Percentiles rank a stretch among this genome's conserved stretches.
Conservation (phyloP, 2,329 filamentous ascomycete genomes). For the Phaeosphaeriaceae sp. region DNA sequence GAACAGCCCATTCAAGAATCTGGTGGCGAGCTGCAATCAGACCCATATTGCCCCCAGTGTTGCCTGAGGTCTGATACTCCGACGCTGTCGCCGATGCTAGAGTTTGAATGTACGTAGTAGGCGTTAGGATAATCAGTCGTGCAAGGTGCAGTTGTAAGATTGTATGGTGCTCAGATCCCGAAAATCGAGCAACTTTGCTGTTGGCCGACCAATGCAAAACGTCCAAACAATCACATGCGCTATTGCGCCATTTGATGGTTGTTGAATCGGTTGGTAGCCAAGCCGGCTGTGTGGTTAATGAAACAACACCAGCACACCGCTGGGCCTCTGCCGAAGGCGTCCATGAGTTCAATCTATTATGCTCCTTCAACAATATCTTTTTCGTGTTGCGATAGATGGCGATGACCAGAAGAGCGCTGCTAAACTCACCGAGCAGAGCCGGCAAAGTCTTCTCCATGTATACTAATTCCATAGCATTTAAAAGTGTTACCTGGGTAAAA, state of each 20-base stretch:
- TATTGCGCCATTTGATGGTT: conserved; percentile 58
- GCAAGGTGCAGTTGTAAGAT: conserved; percentile 63
- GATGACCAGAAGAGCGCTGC: conserved; percentile 57
- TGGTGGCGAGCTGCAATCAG: conserved; percentile 20
- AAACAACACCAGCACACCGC: conserved; percentile 9
- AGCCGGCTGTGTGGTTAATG: conserved; percentile 18
- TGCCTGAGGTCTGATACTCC: conserved; percentile 9
- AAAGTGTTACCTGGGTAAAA: conserved; percentile 3
- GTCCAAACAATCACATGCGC: conserved; percentile 58
- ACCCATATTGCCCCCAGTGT: background rate
- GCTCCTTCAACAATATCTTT: conserved; percentile 56
- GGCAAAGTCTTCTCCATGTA: conserved; percentile 59
- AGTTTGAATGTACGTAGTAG: conserved; percentile 54
- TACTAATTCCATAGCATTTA: conserved; percentile 50
- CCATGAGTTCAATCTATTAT: conserved; percentile 52
- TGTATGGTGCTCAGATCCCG: conserved; percentile 61
- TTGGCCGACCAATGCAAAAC: conserved; percentile 66
- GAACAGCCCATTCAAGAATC: conserved; percentile 57
- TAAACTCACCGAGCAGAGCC: conserved; percentile 56
- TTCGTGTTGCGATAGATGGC: conserved; percentile 58
- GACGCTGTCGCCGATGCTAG: conserved; percentile 43
- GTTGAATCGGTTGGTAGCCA: conserved; percentile 57
- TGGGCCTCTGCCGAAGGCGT: conserved; percentile 29
- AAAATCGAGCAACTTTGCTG: conserved; percentile 55
- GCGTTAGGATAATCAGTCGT: conserved; percentile 59